Evolutionary conservation across 1,284 basidiomycete genomes (phyloP).

Genomic region (Rhodofomes roseus): DNA sequence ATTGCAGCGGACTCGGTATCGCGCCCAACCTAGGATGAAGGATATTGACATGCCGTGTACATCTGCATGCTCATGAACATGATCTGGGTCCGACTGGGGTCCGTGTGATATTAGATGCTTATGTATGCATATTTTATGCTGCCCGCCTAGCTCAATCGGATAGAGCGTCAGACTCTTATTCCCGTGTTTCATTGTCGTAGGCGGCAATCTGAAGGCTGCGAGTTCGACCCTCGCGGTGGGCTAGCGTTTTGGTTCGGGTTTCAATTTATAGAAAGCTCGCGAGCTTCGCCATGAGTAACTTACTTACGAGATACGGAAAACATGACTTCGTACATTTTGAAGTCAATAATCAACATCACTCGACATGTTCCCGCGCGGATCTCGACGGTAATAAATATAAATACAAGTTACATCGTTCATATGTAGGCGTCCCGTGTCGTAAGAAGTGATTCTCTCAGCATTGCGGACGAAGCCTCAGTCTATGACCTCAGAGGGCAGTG

Average conservation of each 20-base stretch:
- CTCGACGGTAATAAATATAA: not conserved
- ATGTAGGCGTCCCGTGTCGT: not conserved
- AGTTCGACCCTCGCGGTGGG: conserved; percentile 91
- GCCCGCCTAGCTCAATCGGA: conserved; percentile 85
- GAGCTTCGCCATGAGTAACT: no score
- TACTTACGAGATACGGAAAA: no score
- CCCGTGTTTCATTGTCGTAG: no score
- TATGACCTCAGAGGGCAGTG: not conserved
- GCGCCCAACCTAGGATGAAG: no score
- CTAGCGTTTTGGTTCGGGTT: conserved; percentile 30
- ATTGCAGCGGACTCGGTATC: no score
- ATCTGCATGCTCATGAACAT: no score
- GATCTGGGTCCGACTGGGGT: no score
- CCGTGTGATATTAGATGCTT: no score
- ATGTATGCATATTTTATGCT: not conserved
- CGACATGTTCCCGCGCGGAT: not conserved
- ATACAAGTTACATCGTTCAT: not conserved
- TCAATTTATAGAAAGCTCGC: no score
- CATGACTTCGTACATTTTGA: no score
- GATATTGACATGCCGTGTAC: no score
- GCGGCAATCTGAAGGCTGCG: conserved; percentile 73
- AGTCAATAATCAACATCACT: no score
- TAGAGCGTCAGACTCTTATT: conserved; percentile 56
- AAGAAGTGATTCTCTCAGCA: not conserved
- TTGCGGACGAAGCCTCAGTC: not conserved